Evolutionary conservation across 2,329 filamentous ascomycete species (phyloP), one percentile per base, ranked within the genome.

Genomic region (Raffaelea deltoideospora): DNA sequence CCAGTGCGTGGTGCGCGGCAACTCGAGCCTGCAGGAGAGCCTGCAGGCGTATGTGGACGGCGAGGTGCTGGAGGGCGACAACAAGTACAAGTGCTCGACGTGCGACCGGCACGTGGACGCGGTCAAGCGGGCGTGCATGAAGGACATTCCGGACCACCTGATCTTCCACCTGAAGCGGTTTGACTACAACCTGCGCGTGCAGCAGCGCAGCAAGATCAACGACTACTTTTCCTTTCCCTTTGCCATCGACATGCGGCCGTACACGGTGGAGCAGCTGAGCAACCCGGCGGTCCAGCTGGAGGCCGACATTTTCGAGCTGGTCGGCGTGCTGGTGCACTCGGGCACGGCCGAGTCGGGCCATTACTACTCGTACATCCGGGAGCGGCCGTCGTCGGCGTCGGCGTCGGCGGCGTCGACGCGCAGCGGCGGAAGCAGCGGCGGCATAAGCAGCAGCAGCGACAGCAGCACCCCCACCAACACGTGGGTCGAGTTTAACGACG

Each of bases 401-500:
- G 7, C n/a, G 28, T 8, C 59, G 24, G 53, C 53, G 5, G n/a
- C n/a, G n/a, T n/a, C n/a, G n/a, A n/a, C n/a, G n/a, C n/a, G n/a
- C n/a, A n/a, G n/a, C n/a, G n/a, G n/a, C n/a, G n/a, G n/a, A n/a
- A n/a, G n/a, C n/a, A n/a, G n/a, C n/a, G n/a, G n/a, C n/a, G n/a
- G n/a, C n/a, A n/a, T n/a, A n/a, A n/a, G n/a, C n/a, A n/a, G n/a
- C n/a, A n/a, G n/a, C n/a, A n/a, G n/a, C n/a, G n/a, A n/a, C n/a
- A n/a, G n/a, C n/a, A n/a, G n/a, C n/a, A n/a, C n/a, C n/a, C 15
- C 15, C 7, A 8, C n/a, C 5, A 60, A 61, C 10, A 59, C 61
- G 5, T 98, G 90, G 90, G 68, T 93, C 10, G 84, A 94, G 51
- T 95, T 95, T 57, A 96, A 98, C 47, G 90, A 98, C 53, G 78